Base-by-base conservation (phyloP, 768 basidiomycete species). In the Scleroderma bovista region DNA sequence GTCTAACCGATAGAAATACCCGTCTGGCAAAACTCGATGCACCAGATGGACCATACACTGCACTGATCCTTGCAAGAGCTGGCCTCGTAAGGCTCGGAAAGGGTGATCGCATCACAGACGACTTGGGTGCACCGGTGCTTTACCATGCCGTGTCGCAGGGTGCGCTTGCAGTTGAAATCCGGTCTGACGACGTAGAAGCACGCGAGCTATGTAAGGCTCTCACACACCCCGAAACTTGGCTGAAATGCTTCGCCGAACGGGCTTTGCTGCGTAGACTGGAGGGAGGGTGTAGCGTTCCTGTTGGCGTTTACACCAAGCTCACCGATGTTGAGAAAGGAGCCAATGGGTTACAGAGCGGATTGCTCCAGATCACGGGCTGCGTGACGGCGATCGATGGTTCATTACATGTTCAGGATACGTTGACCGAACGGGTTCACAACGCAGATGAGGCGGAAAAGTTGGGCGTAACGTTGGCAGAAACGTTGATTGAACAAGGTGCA, bases 241-340 rank as follows among this genome's bases (percentile, higher is more conserved):
- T 84, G 84, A 70, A 62, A 48, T 90, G 86, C 60, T 71, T 77
- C 22, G 92, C 93, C 2, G 96, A 99, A 69, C 80, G 96, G 13
- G 88, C 86, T 1, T 86, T 88, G 67, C 72, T 98, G 55, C 75
- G 86, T n/a, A 84, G 86, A 20, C 74, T 98, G 46, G 96, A 98
- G 68, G 96, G 96, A 24, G 96, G 96, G 22, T 99, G 96, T 70
- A 93, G 90, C 53, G 94, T 99, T 0, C 95, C 95, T 3, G 93
- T 99, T 15, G 95, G 94, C 3, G 84, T 91, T 24, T 72, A 75
- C 45, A 83, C 81, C 24, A 69, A 64, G 41, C 65, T 86, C 49
- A 65, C 67, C 15, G 60, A 63, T 11, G 54, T 57, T 6, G 59
- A 60, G 12, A 60, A 60, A 34, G 67, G 69, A n/a, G 54, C 63